Evolutionary conservation across 2,329 filamentous ascomycete species (phyloP), one percentile per base, ranked within the genome.

Genomic region (Dactylella cylindrospora): DNA sequence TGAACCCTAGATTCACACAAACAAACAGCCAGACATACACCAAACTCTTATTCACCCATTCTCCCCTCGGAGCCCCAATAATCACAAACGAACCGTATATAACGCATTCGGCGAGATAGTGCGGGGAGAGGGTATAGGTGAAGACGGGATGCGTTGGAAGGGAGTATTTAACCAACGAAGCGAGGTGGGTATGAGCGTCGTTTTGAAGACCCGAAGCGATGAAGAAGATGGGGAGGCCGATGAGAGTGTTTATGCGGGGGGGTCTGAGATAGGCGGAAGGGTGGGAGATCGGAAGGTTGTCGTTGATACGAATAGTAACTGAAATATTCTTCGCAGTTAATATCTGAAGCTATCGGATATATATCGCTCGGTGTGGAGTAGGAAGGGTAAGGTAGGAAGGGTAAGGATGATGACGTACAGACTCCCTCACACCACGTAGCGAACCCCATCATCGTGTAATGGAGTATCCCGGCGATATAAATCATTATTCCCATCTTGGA

Each of bases 51-150:
- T 95, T 96, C 57, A 88, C 71, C 51, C 80, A 65, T 25, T 76
- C 73, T 8, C 83, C 85, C 5, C 74, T 69, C 0, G 90, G 90
- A 0, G 90, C 89, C 23, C 84, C 83, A 31, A 86, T 72, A 38
- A 93, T 74, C 2, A 88, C 80, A 66, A 98, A 74, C n/a, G 85
- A 80, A 15, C 90, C 70, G 71, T 98, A 97, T 57, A 96, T 82
- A 32, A 86, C 71, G 70, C 88, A 90, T 74, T 97, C 93, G 69
- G 85, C 88, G 2, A 86, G 86, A 73, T 97, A 98, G 74, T 98
- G 93, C 13, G 93, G 90, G 68, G 87, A 94, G 31, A 96, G 74
- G 17, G 94, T 73, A 54, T 78, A 76, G 36, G 77, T 76, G 72
- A 97, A 98, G 54, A 86, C 74, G 2, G 84, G 84, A 60, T 85